These are phyloP conservation scores for Brachypodium distachyon DNA, from an alignment of 202 grass and related monocot genomes.

Conservation along the genomic window DNA sequence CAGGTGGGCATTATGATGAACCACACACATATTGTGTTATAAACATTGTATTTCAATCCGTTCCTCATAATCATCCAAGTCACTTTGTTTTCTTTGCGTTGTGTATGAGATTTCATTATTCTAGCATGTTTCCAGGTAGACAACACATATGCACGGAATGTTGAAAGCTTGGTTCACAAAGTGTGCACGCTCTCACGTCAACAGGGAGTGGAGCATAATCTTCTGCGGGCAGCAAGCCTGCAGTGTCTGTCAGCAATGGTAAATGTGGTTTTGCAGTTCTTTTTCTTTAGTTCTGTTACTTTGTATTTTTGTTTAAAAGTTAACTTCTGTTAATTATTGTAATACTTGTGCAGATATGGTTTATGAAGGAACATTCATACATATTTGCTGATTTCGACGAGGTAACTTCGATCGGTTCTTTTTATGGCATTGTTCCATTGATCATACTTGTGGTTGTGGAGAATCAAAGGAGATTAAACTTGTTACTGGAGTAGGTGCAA, in stretches of 20 bases:
- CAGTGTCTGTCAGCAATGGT: constrained; percentile 88
- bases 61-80: neutral
- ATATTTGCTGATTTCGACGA: constrained; percentile 79
- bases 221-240: constrained; percentile 67
- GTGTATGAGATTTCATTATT: neutral
- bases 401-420: constrained; percentile 32
- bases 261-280: constrained; percentile 2
- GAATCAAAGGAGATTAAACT: neutral
- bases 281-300: neutral
- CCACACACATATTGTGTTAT: neutral
- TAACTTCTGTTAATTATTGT: neutral
- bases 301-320: neutral
- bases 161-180: constrained; percentile 78
- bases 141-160: constrained; percentile 78
- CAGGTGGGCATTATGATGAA: constrained; percentile 43
- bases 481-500: neutral
- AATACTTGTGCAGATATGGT: constrained; percentile 62
- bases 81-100: constrained; percentile 1
- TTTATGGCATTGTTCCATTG: constrained; percentile 8
- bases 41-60: neutral
- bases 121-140: constrained; percentile 46
- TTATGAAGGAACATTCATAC: constrained; percentile 88
- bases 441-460: neutral
- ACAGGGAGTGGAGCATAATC: constrained; percentile 49
- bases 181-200: constrained; percentile 59